phyloP scores from a whole-genome alignment of 441 rosid species.

The Theobroma grandiflorum region DNA sequence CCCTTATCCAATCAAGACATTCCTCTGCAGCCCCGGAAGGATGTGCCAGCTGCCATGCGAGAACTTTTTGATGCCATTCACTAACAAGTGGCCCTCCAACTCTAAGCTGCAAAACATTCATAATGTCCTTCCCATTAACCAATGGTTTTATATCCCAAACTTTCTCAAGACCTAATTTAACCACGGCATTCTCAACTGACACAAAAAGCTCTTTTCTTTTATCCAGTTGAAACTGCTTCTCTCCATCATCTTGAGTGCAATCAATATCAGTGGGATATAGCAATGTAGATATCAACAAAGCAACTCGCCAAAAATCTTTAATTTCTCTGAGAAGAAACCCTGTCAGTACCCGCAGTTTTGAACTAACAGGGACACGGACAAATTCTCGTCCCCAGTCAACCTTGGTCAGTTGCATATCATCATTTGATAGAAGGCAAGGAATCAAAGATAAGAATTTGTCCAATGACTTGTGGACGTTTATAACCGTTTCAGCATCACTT shows the following conservation, averaged over 20 bases:
- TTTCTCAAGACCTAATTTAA: constrained; percentile 69
- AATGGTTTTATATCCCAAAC: constrained; percentile 86
- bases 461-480: constrained; percentile 62
- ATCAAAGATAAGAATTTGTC: constrained; percentile 68
- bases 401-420: constrained; percentile 45
- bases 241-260: constrained; percentile 46
- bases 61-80: constrained; percentile 86
- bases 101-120: constrained; percentile 74
- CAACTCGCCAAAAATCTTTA: constrained; percentile 87
- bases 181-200: constrained; percentile 61
- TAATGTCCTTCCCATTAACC: constrained; percentile 88
- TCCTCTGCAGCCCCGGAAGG: constrained; percentile 77
- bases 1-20: constrained; percentile 91
- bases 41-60: constrained; percentile 88
- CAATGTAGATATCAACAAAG: constrained; percentile 72
- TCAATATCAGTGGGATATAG: constrained; percentile 49
- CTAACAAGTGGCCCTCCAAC: constrained; percentile 82
- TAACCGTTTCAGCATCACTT: constrained; percentile 81
- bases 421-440: constrained; percentile 58
- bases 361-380: constrained; percentile 53
- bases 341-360: constrained; percentile 71
- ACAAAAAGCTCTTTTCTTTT: constrained; percentile 59
- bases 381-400: constrained; percentile 56
- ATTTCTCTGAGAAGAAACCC: constrained; percentile 84
- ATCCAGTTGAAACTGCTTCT: constrained; percentile 51